Base-by-base conservation (phyloP, 805 yeast species). In the Clavispora phyllophila region DNA sequence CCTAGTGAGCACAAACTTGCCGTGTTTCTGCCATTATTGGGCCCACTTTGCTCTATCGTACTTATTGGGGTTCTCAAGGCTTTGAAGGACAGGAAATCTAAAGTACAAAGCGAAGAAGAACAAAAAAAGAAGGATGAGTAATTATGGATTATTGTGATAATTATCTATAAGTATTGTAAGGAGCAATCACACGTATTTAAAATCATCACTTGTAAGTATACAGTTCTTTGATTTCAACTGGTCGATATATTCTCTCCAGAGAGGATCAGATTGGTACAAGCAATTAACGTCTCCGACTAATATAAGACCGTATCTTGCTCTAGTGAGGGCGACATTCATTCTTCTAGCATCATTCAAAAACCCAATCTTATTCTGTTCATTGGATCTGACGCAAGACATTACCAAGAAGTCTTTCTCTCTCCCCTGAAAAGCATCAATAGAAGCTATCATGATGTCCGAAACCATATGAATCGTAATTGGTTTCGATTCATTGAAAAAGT, bases 1-100 rank as follows among this genome's bases (percentile, higher is more conserved):
- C 98, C 99, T 0, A 91, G 86, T 49, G 97, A 91, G 61, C 99
- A 91, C 59, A 90, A 87, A 61, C 72, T 93, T 56, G 98, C 99
- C 0, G 96, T 93, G 1, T 93, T 89, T 52, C 69, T 88, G 57
- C 99, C 99, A 0, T 66, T 91, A 36, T 61, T 90, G 27, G 98
- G 98, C 0, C 99, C 99, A 1, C 68, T 89, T 27, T 65, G 76
- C 2, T 76, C 91, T 20, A 89, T 93, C 18, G 58, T 77, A 10
- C 17, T 70, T 1, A 58, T 82, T 43, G 84, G 83, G 0, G 41
- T 75, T 1, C 18, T 81, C 4, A 76, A 81, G 45, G 50, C 72
- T 3, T 12, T 73, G 14, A 65, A 65, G 36, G 82, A 76, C 19
- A 46, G 58, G 17, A 53, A 56, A 31, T 44, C 59, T 14, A 53